A percentile compares a stretch with the other conserved stretches of the same genome.
phyloP scores from a whole-genome alignment of 2,329 filamentous ascomycete species.

The Lithohypha guttulata region DNA sequence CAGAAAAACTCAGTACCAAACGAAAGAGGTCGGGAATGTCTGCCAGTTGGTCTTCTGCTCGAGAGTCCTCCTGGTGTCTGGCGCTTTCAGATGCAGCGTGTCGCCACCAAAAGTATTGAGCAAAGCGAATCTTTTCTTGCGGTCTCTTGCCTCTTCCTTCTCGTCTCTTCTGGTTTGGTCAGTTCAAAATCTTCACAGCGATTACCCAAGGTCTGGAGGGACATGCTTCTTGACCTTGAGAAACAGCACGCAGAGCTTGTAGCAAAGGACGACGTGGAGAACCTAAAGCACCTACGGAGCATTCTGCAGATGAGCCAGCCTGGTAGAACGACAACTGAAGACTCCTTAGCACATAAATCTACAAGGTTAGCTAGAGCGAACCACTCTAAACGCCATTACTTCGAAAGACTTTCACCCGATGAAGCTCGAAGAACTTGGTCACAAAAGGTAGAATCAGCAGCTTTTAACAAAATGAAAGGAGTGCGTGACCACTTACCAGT shows the following conservation, averaged over 20 bases:
- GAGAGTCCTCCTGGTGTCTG: slow-evolving; percentile 38
- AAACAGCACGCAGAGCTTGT: slow-evolving; percentile 58
- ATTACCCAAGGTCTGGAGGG: slow-evolving; percentile 69
- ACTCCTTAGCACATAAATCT: background rate
- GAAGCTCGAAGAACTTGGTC: slow-evolving; percentile 15
- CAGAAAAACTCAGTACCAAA: slow-evolving; percentile 53
- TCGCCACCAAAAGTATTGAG: slow-evolving; percentile 62
- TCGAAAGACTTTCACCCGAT: slow-evolving; percentile 2
- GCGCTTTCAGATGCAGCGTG: slow-evolving; percentile 59
- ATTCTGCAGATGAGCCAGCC: slow-evolving; percentile 47
- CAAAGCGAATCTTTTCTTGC: slow-evolving; percentile 84
- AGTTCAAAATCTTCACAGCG: slow-evolving; percentile 78
- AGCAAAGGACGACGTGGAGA: slow-evolving; percentile 59
- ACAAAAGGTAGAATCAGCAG: slow-evolving; percentile 11
- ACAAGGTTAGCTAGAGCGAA: background rate
- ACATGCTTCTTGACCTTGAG: slow-evolving; percentile 72
- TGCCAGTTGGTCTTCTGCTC: slow-evolving; percentile 31
- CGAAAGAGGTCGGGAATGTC: slow-evolving; percentile 34
- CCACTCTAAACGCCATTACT: background rate
- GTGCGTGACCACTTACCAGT: slow-evolving; percentile 76
- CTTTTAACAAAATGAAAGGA: slow-evolving; percentile 68
- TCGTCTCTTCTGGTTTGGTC: slow-evolving; percentile 66
- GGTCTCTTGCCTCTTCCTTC: slow-evolving; percentile 67
- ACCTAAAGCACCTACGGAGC: slow-evolving; percentile 52
- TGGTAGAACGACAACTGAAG: slow-evolving; percentile 34